Percentiles rank a stretch among this genome's conserved stretches.
phyloP scores from a whole-genome alignment of 257 asterid species.

The Marsdenia floribunda region DNA sequence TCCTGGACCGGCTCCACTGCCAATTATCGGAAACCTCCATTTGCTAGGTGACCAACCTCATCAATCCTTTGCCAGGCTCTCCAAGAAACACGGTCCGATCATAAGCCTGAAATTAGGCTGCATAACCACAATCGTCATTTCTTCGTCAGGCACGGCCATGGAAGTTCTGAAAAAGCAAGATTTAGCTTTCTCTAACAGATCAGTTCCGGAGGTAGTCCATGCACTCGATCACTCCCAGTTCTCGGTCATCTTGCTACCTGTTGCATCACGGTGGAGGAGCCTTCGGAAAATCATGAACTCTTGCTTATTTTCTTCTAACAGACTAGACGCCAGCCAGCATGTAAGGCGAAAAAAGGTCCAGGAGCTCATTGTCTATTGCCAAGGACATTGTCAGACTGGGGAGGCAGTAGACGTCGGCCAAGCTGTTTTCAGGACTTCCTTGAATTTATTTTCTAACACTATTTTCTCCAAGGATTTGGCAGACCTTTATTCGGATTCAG shows the following conservation, averaged over 20 bases:
- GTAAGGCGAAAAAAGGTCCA: constrained; percentile 45
- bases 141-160: constrained; percentile 58
- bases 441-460: constrained; percentile 47
- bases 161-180: constrained; percentile 68
- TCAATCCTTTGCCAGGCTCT: constrained; percentile 46
- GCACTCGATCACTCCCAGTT: constrained; percentile 55
- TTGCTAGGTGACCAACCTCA: constrained; percentile 68
- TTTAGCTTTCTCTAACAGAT: constrained; percentile 46
- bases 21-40: constrained; percentile 68
- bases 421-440: constrained; percentile 26
- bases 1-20: constrained; percentile 53
- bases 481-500: constrained; percentile 34
- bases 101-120: constrained; percentile 58
- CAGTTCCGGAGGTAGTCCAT: constrained; percentile 45
- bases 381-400: constrained; percentile 26
- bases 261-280: constrained; percentile 51
- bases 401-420: constrained; percentile 27
- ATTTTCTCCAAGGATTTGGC: constrained; percentile 56
- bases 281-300: constrained; percentile 56
- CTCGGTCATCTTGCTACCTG: constrained; percentile 73
- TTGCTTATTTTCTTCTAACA: constrained; percentile 48
- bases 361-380: constrained; percentile 31
- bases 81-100: constrained; percentile 61
- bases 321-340: constrained; percentile 60
- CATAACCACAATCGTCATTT: constrained; percentile 45